Evolutionary conservation across 495 filamentous ascomycete genomes (phyloP).

Genomic region (Clavariopsis aquatica): DNA sequence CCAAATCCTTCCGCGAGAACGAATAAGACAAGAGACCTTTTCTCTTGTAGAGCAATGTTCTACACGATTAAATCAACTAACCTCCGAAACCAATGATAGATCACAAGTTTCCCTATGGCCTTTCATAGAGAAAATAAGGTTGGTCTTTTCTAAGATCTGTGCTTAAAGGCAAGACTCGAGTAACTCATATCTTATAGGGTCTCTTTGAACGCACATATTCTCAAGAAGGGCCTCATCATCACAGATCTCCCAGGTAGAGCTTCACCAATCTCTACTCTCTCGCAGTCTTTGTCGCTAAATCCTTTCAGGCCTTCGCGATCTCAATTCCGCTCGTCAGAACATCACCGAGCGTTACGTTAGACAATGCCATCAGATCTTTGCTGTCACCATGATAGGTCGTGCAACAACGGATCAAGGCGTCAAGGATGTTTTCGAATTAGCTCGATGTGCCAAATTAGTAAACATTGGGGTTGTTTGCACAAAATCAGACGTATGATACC

Average conservation of each 20-base stretch:
- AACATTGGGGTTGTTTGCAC: slow-evolving; percentile 50
- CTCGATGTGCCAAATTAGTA: slow-evolving; percentile 39
- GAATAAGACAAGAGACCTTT: slow-evolving; percentile 5
- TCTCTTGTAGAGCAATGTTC: slow-evolving; percentile 35
- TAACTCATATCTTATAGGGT: slow-evolving; percentile 35
- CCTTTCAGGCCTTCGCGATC: slow-evolving; percentile 42
- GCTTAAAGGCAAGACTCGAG: background rate
- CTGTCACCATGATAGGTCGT: slow-evolving; percentile 41
- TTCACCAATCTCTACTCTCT: background rate
- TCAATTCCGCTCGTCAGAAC: slow-evolving; percentile 45
- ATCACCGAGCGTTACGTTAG: slow-evolving; percentile 48
- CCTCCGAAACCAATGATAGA: slow-evolving; percentile 35
- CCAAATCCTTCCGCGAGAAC: slow-evolving; percentile 7
- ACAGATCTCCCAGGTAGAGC: slow-evolving; percentile 47
- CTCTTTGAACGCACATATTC: slow-evolving; percentile 43
- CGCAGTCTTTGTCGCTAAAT: background rate
- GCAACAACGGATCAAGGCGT: slow-evolving; percentile 44
- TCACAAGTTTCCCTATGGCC: slow-evolving; percentile 40
- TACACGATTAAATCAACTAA: slow-evolving; percentile 37
- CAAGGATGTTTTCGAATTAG: slow-evolving; percentile 43
- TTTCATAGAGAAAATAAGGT: slow-evolving; percentile 48
- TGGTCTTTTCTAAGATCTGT: background rate
- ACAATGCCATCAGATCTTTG: slow-evolving; percentile 48
- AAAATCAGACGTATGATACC: slow-evolving; percentile 44
- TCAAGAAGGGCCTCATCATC: slow-evolving; percentile 47